Evolutionary conservation across 2,329 filamentous ascomycete genomes (phyloP).

Genomic region (Eutypella sp.): DNA sequence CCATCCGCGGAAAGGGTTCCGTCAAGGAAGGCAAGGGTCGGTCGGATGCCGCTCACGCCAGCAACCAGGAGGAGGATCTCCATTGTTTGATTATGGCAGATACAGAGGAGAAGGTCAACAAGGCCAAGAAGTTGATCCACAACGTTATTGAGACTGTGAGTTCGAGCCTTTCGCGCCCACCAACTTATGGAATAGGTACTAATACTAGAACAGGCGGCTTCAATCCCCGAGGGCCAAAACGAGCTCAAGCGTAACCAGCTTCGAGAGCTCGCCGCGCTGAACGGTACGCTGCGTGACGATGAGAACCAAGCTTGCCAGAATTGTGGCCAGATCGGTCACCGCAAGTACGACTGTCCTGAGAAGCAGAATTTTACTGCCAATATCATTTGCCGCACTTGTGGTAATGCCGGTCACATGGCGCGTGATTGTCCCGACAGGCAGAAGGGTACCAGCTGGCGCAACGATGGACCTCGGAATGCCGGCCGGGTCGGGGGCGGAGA

Average conservation of each 20-base stretch:
- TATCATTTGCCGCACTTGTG: constrained; percentile 97
- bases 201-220: constrained; percentile 67
- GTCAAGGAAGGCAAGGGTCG: constrained; percentile 99
- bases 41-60: constrained; percentile 97
- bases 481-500: constrained; percentile 71
- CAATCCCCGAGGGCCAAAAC: constrained; percentile 97
- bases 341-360: constrained; percentile 98
- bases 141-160: constrained; percentile 97
- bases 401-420: constrained; percentile 97
- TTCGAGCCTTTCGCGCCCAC: constrained; percentile 19
- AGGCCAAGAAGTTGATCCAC: constrained; percentile 96
- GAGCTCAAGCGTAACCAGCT: constrained; percentile 98
- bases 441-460: constrained; percentile 87
- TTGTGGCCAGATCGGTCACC: constrained; percentile 96
- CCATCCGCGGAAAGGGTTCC: constrained; percentile 98
- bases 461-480: constrained; percentile 54
- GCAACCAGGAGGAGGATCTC: constrained; percentile 99
- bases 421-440: constrained; percentile 94
- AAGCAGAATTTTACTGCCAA: constrained; percentile 98
- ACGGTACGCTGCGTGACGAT: constrained; percentile 97
- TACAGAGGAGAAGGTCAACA: constrained; percentile 98
- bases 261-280: constrained; percentile 92
- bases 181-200: constrained; percentile 9
- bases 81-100: constrained; percentile 99
- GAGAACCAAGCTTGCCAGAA: constrained; percentile 99